phyloP scores from a whole-genome alignment of 108 stramenopile species.

The Pseudonitzschia multiseries region DNA sequence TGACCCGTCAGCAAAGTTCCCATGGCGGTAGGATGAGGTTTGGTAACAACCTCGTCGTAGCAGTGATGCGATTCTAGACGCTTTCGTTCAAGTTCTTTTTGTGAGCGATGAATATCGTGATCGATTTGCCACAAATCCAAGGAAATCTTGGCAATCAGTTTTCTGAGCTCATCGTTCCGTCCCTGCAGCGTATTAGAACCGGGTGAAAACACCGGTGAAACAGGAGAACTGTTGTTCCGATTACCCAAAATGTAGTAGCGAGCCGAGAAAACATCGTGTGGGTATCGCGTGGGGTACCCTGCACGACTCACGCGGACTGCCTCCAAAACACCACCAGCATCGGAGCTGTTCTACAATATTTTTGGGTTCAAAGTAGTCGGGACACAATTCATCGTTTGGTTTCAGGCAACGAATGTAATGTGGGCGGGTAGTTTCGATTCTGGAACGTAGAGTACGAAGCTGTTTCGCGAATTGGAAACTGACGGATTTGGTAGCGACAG shows the following conservation, averaged over 20 bases:
- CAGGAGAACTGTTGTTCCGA: constrained; percentile 43
- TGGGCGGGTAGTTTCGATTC: constrained; percentile 81
- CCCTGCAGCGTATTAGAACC: constrained; percentile 17
- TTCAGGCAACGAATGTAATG: constrained; percentile 94
- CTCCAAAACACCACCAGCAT: constrained; percentile 94
- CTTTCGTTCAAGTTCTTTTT: constrained; percentile 41
- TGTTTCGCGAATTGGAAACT: constrained; percentile 84
- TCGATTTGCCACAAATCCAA: constrained; percentile 83
- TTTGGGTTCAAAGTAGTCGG: constrained; percentile 84
- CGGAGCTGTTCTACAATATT: constrained; percentile 89
- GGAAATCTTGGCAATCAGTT: constrained; percentile 78
- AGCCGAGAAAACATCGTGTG: constrained; percentile 74
- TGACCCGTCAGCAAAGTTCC: constrained; percentile 1
- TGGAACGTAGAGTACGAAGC: constrained; percentile 74
- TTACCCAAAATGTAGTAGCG: constrained; percentile 81
- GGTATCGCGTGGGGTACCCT: constrained; percentile 93
- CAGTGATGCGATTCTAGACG: constrained; percentile 21
- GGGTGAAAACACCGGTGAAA: constrained; percentile 52
- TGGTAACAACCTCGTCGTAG: constrained; percentile 33
- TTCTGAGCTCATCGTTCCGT: constrained; percentile 56
- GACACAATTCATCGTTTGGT: constrained; percentile 84
- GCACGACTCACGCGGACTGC: constrained; percentile 95
- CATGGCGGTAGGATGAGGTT: constrained; percentile 27
- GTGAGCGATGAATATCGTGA: constrained; percentile 51
- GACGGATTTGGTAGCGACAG: constrained; percentile 79